A percentile compares a stretch with the other conserved stretches of the same genome.
Conservation (phyloP, 768 basidiomycete genomes). For the Gautieria morchelliformis region DNA sequence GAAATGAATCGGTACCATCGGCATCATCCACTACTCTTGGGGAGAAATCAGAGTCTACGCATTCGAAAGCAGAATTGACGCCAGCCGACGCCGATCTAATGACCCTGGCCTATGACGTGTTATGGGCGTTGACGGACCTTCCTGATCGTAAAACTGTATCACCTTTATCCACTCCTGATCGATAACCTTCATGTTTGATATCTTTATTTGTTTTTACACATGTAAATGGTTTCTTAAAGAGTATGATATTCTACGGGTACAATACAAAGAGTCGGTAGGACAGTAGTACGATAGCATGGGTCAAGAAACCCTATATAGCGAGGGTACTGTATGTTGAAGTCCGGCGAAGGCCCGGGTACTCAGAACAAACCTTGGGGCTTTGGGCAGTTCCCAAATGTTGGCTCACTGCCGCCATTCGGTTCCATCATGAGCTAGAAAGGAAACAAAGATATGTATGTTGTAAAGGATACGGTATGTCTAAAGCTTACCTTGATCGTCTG, state of each 20-base stretch:
- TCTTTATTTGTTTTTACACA: no score
- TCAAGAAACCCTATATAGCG: background rate
- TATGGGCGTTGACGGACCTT: background rate
- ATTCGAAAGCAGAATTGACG: background rate
- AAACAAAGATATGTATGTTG: conserved; percentile 1
- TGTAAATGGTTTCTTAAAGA: no score
- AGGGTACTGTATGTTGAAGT: background rate
- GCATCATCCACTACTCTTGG: no score
- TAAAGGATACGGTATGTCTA: background rate
- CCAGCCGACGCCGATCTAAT: background rate
- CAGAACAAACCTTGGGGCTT: background rate
- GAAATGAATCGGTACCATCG: no score
- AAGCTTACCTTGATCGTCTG: conserved; percentile 62
- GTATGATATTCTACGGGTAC: no score
- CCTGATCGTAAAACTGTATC: background rate
- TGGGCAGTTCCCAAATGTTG: conserved; percentile 24
- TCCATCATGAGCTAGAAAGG: conserved; percentile 47
- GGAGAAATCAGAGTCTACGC: no score
- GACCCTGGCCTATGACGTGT: background rate
- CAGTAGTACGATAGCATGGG: background rate
- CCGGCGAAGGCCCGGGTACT: background rate
- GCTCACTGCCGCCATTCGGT: conserved; percentile 32
- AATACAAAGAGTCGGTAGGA: no score
- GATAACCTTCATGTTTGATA: no score
- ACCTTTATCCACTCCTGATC: no score